A percentile compares a stretch with the other conserved stretches of the same genome.
Evolutionary conservation across 2,329 filamentous ascomycete species (phyloP).

Genomic region (Scytalidium sp.): DNA sequence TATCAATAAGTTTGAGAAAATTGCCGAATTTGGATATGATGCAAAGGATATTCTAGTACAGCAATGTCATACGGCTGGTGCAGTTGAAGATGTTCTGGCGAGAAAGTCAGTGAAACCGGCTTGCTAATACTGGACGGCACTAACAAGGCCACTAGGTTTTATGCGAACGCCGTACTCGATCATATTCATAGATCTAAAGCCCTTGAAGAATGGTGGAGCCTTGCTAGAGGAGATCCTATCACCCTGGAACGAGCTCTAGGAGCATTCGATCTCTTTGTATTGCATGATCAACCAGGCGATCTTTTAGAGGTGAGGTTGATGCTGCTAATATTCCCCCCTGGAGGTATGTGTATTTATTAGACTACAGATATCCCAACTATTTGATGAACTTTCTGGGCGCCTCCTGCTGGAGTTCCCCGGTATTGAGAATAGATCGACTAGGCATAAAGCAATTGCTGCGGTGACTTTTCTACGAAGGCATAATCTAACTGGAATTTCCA

Average conservation of each 20-base stretch:
- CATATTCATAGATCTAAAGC: constrained; percentile 80
- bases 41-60: constrained; percentile 78
- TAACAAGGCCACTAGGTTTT: constrained; percentile 54
- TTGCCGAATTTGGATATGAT: constrained; percentile 77
- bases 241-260: constrained; percentile 72
- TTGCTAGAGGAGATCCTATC: constrained; percentile 47
- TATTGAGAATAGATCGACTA: constrained; percentile 55
- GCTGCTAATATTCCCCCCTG: constrained; percentile 2
- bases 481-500: constrained; percentile 68
- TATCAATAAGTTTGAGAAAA: constrained; percentile 64
- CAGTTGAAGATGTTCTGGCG: constrained; percentile 71
- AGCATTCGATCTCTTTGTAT: constrained; percentile 86
- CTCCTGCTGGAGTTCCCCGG: constrained; percentile 52
- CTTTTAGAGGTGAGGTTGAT: constrained; percentile 57
- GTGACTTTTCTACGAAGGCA: constrained; percentile 66
- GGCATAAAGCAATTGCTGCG: constrained; percentile 65
- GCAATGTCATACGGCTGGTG: constrained; percentile 55
- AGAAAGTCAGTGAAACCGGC: constrained; percentile 49
- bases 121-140: background rate
- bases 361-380: constrained; percentile 53
- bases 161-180: constrained; percentile 70
- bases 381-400: constrained; percentile 60
- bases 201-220: constrained; percentile 69
- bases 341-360: constrained; percentile 4
- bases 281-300: constrained; percentile 71